Percentiles rank a stretch among this genome's conserved stretches.
These are phyloP conservation scores for Astrothelium macrocarpum DNA, from an alignment of 495 filamentous ascomycete species.

Conservation along the genomic window DNA sequence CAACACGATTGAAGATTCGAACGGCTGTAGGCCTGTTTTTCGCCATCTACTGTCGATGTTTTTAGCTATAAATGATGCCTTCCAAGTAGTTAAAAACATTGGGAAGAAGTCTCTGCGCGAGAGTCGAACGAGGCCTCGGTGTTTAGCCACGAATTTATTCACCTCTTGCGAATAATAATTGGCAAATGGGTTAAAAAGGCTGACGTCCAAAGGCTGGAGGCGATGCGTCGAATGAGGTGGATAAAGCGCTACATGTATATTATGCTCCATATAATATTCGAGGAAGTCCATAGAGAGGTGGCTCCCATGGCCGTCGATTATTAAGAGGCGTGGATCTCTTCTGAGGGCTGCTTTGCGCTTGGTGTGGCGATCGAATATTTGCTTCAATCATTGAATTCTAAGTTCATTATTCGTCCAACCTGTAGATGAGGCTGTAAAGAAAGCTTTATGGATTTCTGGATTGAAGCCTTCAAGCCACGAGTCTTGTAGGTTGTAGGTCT, in stretches of 20 bases:
- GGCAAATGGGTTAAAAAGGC: neutral
- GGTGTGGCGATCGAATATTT: conserved; percentile 8
- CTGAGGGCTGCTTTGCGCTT: neutral
- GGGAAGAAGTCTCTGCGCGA: neutral
- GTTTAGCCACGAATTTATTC: neutral
- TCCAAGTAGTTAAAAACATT: neutral
- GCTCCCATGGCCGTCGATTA: conserved; percentile 6
- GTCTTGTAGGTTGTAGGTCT: neutral
- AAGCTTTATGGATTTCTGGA: neutral
- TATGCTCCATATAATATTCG: neutral
- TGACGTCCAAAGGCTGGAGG: conserved; percentile 2
- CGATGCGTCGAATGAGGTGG: neutral
- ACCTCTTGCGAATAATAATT: neutral
- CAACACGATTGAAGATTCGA: neutral
- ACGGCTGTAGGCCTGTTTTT: neutral
- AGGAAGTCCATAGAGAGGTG: conserved; percentile 6
- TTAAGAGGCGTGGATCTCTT: neutral
- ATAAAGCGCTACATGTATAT: neutral
- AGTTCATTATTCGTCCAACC: conserved; percentile 7
- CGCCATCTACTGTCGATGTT: neutral
- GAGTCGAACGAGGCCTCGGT: neutral
- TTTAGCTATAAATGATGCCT: neutral
- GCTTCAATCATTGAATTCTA: neutral
- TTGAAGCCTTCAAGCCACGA: neutral
- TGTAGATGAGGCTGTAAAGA: neutral